These are phyloP conservation scores for Alternaria atra DNA, from an alignment of 2,329 filamentous ascomycete species.

Conservation along the genomic window DNA sequence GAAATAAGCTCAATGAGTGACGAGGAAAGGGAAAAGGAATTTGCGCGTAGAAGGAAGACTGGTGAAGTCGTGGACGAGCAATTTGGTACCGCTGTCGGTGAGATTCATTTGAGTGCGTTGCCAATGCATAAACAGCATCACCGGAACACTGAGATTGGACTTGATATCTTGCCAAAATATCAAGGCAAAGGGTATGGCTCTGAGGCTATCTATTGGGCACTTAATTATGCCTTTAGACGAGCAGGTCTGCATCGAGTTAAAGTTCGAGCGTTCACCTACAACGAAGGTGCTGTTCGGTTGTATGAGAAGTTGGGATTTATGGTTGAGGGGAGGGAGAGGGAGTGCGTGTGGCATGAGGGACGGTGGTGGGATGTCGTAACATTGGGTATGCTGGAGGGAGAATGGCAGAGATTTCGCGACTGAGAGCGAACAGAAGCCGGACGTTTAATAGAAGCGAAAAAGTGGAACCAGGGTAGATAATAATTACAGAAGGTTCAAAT, in stretches of 20 bases:
- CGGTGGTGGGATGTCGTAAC: constrained; percentile 48
- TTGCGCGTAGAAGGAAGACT: neutral
- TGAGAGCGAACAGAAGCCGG: neutral
- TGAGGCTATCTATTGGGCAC: constrained; percentile 59
- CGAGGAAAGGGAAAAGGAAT: neutral
- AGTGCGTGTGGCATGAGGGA: constrained; percentile 57
- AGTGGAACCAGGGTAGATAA: no score
- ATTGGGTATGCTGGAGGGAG: constrained; percentile 40
- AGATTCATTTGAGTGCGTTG: constrained; percentile 20
- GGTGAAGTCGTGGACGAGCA: neutral
- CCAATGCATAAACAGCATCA: constrained; percentile 46
- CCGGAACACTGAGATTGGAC: constrained; percentile 53
- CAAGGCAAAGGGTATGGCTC: constrained; percentile 57
- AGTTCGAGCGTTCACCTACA: constrained; percentile 55
- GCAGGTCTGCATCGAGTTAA: constrained; percentile 57
- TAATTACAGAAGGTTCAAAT: neutral
- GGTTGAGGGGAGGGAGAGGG: constrained; percentile 54
- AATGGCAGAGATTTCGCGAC: constrained; percentile 30
- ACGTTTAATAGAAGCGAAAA: no score
- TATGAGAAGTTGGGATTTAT: constrained; percentile 59
- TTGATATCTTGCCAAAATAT: constrained; percentile 48
- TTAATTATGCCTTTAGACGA: constrained; percentile 59
- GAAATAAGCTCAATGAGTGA: neutral
- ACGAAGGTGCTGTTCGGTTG: constrained; percentile 54
- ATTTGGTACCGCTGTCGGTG: constrained; percentile 21